phyloP scores from a whole-genome alignment of 2,329 filamentous ascomycete genomes.

The Colletotrichum sp. region DNA sequence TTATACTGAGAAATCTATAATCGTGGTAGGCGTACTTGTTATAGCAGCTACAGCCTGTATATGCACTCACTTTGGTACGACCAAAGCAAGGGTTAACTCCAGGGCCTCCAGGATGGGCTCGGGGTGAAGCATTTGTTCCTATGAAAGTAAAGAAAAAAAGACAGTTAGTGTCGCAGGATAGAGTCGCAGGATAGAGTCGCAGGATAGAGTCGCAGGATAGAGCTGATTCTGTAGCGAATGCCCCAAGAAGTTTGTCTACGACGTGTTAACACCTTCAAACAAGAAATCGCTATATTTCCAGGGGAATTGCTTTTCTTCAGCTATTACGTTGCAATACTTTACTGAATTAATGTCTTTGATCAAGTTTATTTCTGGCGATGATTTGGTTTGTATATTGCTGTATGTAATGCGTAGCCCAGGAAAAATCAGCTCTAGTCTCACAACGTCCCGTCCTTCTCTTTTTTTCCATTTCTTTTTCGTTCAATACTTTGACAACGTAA shows the following conservation, averaged over 20 bases:
- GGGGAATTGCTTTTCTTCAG: not conserved
- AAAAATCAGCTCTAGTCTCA: not conserved
- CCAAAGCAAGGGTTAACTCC: not conserved
- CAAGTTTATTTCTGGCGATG: not conserved
- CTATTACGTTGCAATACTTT: not conserved
- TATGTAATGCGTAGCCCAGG: not conserved
- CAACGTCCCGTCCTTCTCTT: not conserved
- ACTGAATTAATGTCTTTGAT: not conserved
- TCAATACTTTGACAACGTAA: no score
- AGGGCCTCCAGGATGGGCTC: not conserved
- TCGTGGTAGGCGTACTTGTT: not conserved
- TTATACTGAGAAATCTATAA: fast-evolving
- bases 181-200: not conserved
- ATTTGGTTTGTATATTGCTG: not conserved
- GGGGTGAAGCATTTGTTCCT: not conserved
- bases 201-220: not conserved
- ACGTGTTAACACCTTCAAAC: not conserved
- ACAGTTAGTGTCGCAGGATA: not conserved
- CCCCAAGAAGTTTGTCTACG: not conserved
- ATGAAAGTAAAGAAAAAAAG: not conserved
- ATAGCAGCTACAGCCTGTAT: not conserved
- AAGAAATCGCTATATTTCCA: not conserved
- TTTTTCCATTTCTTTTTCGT: no score
- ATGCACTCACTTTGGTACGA: not conserved
- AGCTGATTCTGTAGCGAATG: not conserved